These are phyloP conservation scores for Manihot esculenta DNA, from an alignment of 441 rosid genomes.

Conservation along the genomic window DNA sequence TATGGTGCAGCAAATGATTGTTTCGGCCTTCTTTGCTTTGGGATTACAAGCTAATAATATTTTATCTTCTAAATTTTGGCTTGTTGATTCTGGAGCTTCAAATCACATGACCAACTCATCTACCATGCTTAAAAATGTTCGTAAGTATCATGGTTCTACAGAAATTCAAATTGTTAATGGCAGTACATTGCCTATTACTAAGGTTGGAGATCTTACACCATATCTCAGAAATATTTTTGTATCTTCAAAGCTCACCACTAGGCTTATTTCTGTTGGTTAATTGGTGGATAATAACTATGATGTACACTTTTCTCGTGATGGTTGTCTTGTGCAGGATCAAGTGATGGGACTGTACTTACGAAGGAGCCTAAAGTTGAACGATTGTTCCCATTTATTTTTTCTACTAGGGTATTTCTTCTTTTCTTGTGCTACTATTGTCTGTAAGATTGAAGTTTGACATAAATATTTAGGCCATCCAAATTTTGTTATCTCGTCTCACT, in stretches of 20 bases:
- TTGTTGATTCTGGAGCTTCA: conserved; percentile 14
- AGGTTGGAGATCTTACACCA: background rate
- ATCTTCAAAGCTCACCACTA: background rate
- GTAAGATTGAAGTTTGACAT: background rate
- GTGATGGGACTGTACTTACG: background rate
- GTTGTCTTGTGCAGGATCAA: background rate
- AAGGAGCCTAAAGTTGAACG: no score
- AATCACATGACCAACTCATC: conserved; percentile 20
- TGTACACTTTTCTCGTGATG: background rate
- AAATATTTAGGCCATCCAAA: background rate
- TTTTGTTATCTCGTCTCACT: background rate
- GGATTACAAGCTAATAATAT: conserved; percentile 12
- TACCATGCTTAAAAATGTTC: background rate
- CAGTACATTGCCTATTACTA: background rate
- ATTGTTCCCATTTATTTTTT: no score
- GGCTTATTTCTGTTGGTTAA: background rate
- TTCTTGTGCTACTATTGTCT: background rate
- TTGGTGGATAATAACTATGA: background rate
- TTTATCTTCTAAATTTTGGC: background rate
- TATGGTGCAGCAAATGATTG: conserved; percentile 18
- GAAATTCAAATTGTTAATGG: background rate
- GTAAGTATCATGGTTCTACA: conserved; percentile 1
- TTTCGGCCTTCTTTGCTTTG: conserved; percentile 7
- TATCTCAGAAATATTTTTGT: background rate
- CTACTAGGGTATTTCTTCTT: background rate